These are phyloP conservation scores for Aspergillus steynii DNA, from an alignment of 495 filamentous ascomycete species.

Conservation along the genomic window DNA sequence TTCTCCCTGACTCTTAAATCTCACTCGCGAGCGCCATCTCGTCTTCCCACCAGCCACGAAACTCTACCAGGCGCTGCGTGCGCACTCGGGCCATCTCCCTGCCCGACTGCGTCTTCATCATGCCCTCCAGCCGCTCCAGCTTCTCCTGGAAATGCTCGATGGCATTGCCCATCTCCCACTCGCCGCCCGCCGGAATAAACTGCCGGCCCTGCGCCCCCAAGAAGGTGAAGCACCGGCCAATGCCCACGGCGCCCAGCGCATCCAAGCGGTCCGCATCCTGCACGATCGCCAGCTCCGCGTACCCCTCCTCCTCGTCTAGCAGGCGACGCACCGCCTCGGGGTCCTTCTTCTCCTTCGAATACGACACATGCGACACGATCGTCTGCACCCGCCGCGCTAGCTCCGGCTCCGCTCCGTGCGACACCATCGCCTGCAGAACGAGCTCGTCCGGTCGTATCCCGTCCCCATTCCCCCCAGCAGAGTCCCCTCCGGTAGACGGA, in stretches of 20 bases:
- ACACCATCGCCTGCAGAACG: constrained; percentile 58
- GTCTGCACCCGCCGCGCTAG: constrained; percentile 66
- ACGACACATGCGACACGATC: constrained; percentile 74
- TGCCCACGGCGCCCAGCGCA: constrained; percentile 82
- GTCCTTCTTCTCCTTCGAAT: constrained; percentile 68
- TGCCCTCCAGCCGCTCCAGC: constrained; percentile 64
- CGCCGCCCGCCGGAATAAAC: constrained; percentile 24
- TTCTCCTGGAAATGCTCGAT: constrained; percentile 83
- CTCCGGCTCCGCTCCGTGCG: constrained; percentile 49
- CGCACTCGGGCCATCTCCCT: constrained; percentile 62
- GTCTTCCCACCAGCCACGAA: constrained; percentile 73
- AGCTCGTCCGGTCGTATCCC: constrained; percentile 51
- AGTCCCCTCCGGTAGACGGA: too few relatives aligned
- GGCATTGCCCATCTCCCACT: constrained; percentile 58
- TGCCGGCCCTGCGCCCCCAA: constrained; percentile 58
- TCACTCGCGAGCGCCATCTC: constrained; percentile 44
- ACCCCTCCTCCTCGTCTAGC: constrained; percentile 40
- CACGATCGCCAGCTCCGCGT: constrained; percentile 79
- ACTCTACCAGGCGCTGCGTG: constrained; percentile 62
- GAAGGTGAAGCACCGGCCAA: constrained; percentile 77
- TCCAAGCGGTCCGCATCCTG: constrained; percentile 91
- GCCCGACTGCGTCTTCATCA: constrained; percentile 77
- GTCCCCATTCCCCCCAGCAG: background rate
- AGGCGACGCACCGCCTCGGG: constrained; percentile 51
- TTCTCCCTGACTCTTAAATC: constrained; percentile 15